phyloP scores from a whole-genome alignment of 2,329 filamentous ascomycete genomes.

The Taxawa tesnikishii region DNA sequence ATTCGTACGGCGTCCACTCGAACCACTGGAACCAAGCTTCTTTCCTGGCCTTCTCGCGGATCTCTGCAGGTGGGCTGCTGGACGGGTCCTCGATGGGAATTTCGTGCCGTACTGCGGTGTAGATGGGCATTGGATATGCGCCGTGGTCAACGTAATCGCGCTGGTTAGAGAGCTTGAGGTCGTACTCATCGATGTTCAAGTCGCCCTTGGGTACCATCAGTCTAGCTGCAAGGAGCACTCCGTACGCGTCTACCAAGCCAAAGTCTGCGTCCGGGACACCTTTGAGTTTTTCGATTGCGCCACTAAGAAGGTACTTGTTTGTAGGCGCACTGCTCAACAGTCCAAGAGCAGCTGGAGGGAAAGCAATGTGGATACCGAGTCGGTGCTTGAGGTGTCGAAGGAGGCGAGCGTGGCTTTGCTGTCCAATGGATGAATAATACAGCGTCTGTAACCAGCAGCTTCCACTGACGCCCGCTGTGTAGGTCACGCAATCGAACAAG shows the following conservation, averaged over 20 bases:
- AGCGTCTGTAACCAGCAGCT: conserved; percentile 91
- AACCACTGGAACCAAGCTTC: conserved; percentile 98
- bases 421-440: conserved; percentile 68
- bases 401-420: conserved; percentile 53
- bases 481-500: conserved; percentile 86
- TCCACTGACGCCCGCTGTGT: conserved; percentile 89
- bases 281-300: conserved; percentile 81
- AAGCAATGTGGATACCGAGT: conserved; percentile 80
- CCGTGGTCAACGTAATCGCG: conserved; percentile 63
- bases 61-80: conserved; percentile 18
- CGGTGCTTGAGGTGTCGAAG: conserved; percentile 79
- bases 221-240: conserved; percentile 70
- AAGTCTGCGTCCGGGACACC: conserved; percentile 71
- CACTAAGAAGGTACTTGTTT: conserved; percentile 79
- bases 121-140: conserved; percentile 79
- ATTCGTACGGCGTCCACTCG: conserved; percentile 86
- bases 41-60: conserved; percentile 35
- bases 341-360: conserved; percentile 71
- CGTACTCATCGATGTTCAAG: conserved; percentile 58
- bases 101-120: conserved; percentile 89
- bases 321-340: conserved; percentile 80
- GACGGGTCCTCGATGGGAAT: conserved; percentile 55
- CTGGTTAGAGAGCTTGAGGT: conserved; percentile 89
- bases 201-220: conserved; percentile 80
- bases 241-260: conserved; percentile 88